A percentile compares a stretch with the other conserved stretches of the same genome.
phyloP scores from a whole-genome alignment of 257 asterid species.

The Avicennia marina region DNA sequence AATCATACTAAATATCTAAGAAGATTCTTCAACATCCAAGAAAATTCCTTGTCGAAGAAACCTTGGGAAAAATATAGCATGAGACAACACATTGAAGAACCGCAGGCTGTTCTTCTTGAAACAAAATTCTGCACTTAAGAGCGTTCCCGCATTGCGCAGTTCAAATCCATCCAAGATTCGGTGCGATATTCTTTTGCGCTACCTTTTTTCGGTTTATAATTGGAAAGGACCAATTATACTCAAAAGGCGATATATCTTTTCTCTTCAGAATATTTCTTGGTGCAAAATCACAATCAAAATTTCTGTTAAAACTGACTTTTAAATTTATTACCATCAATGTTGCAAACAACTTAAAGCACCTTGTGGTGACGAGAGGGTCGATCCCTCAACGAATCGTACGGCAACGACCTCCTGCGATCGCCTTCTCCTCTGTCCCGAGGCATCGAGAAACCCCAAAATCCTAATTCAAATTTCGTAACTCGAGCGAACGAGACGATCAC shows the following conservation, averaged over 20 bases:
- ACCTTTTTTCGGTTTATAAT: neutral
- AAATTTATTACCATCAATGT: too few species aligned
- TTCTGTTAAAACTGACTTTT: neutral
- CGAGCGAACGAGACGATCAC: slow-evolving; percentile 7
- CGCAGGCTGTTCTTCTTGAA: too few species aligned
- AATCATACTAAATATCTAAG: too few species aligned
- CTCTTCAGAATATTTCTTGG: neutral
- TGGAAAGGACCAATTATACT: neutral
- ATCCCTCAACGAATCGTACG: slow-evolving; percentile 41
- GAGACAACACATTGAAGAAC: too few species aligned
- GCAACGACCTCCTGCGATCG: slow-evolving; percentile 47
- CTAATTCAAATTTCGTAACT: slow-evolving; percentile 7
- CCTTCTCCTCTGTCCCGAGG: slow-evolving; percentile 48
- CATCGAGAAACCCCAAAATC: slow-evolving; percentile 33
- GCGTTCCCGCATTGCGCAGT: neutral
- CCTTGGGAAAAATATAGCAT: too few species aligned
- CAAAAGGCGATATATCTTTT: neutral
- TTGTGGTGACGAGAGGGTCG: slow-evolving; percentile 39
- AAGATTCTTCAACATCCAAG: too few species aligned
- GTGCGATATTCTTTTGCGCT: neutral
- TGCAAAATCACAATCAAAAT: slow-evolving; percentile 1
- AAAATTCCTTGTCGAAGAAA: too few species aligned
- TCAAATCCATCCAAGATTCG: neutral
- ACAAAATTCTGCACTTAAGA: neutral
- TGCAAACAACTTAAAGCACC: slow-evolving; percentile 21